phyloP scores from a whole-genome alignment of 2,329 filamentous ascomycete species.

The Lachnellula hyalina region DNA sequence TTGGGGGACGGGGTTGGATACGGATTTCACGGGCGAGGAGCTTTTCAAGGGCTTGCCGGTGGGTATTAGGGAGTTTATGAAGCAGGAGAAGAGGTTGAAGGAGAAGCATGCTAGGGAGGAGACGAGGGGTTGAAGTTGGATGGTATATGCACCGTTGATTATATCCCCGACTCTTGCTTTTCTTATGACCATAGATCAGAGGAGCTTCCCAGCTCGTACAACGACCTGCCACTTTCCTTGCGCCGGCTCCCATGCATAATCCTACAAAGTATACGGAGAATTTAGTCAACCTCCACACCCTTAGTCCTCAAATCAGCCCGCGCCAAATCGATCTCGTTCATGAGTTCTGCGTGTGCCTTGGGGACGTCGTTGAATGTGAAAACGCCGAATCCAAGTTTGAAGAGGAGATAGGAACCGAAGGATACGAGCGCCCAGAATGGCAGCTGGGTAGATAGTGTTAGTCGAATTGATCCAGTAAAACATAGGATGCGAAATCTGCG shows the following conservation, averaged over 20 bases:
- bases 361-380: constrained; percentile 96
- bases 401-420: constrained; percentile 87
- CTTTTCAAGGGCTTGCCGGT: constrained; percentile 79
- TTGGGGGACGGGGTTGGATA: constrained; percentile 45
- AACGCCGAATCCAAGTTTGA: constrained; percentile 86
- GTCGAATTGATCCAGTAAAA: constrained; percentile 6
- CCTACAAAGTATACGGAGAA: background rate
- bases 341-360: constrained; percentile 81
- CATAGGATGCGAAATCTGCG: background rate
- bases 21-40: constrained; percentile 56
- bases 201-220: background rate
- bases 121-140: constrained; percentile 2
- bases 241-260: background rate
- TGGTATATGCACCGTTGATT: background rate
- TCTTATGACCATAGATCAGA: background rate
- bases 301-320: constrained; percentile 66
- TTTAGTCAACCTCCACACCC: constrained; percentile 56
- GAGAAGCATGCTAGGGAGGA: constrained; percentile 61
- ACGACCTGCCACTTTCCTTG: background rate
- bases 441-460: constrained; percentile 49
- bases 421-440: constrained; percentile 90
- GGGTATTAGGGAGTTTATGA: constrained; percentile 96
- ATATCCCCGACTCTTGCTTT: background rate
- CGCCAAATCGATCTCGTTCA: constrained; percentile 75
- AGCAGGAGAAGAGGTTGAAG: constrained; percentile 85